Evolutionary conservation across 768 basidiomycete genomes (phyloP), one percentile per base, ranked within the genome.

Genomic region (Trametes punicea): DNA sequence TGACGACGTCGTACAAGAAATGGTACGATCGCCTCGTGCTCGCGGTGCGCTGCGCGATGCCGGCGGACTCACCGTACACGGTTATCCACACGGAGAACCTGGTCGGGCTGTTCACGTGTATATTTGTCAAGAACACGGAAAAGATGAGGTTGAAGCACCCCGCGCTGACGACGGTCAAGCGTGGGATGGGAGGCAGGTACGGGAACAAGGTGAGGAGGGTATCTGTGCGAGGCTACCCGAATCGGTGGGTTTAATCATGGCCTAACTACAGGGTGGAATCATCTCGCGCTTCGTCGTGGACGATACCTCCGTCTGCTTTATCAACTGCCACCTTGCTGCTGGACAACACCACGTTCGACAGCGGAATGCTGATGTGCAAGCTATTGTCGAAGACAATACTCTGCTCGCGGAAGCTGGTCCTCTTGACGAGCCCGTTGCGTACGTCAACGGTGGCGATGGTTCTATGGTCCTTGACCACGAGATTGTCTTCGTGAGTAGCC

Each of bases 291-390:
- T 97, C 58, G 82, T 94, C 6, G 78, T 98, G 41, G 93, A 93
- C 57, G 93, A 98, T 69, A 89, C 94, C 1, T 95, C 92, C 0
- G 68, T 98, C 13, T 98, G 96, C 71, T 88, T 97, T 65, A 84
- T 98, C 74, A 99, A 99, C 72, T 93, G 90, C 62, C 96, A 99
- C 77, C 81, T 99, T 56, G 96, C 95, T n/a, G 92, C 93, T 6
- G 96, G 96, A 1, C 95, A 98, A 65, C 80, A 82, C 53, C 88
- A 89, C 46, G 81, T 88, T 16, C 81, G 88, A 1, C 79, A 88
- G 58, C 80, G 96, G 16, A 97, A 97, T 63, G 83, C 87, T 2
- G 96, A 99, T 70, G 75, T 94, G 10, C 86, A 89, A 6, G 87
- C 85, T 0, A 89, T 98, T 56, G 71, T 98, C 56, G 96, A 98